phyloP scores from a whole-genome alignment of 73 alveolate genomes.

The Breviolum minutum region DNA sequence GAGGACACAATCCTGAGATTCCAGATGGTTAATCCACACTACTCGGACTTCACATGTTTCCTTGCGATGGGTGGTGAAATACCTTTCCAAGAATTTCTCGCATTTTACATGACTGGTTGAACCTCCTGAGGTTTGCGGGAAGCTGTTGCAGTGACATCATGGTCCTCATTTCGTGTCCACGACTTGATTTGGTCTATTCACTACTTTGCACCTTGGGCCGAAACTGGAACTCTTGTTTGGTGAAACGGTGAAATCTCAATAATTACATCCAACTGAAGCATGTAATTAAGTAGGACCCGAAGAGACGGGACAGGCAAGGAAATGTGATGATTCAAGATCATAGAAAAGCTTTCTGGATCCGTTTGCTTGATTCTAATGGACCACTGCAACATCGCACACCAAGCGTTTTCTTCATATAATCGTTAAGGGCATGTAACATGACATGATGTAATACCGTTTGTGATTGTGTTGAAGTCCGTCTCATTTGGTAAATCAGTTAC shows the following conservation, averaged over 20 bases:
- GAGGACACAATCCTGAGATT: background rate
- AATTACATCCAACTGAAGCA: background rate
- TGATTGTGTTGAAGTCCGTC: too few species aligned
- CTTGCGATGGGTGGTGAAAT: too few species aligned
- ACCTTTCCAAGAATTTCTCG: too few species aligned
- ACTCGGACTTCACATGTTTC: too few species aligned
- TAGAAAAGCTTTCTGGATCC: background rate
- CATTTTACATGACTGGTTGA: too few species aligned
- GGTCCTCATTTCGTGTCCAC: slow-evolving; percentile 23
- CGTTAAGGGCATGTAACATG: too few species aligned
- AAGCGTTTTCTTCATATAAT: too few species aligned
- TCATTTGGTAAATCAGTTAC: too few species aligned
- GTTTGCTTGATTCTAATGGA: too few species aligned
- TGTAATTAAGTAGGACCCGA: background rate
- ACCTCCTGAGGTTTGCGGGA: background rate
- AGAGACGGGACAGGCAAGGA: background rate
- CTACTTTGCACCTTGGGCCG: slow-evolving; percentile 25
- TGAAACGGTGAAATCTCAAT: background rate
- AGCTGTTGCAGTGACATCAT: background rate
- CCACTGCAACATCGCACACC: too few species aligned
- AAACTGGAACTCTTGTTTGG: background rate
- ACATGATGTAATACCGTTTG: too few species aligned
- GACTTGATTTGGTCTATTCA: slow-evolving; percentile 61
- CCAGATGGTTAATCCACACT: too few species aligned
- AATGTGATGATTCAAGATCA: background rate